These are phyloP conservation scores for Pilaira anomala DNA, from an alignment of 192 early-diverging fungal genomes.

Conservation along the genomic window DNA sequence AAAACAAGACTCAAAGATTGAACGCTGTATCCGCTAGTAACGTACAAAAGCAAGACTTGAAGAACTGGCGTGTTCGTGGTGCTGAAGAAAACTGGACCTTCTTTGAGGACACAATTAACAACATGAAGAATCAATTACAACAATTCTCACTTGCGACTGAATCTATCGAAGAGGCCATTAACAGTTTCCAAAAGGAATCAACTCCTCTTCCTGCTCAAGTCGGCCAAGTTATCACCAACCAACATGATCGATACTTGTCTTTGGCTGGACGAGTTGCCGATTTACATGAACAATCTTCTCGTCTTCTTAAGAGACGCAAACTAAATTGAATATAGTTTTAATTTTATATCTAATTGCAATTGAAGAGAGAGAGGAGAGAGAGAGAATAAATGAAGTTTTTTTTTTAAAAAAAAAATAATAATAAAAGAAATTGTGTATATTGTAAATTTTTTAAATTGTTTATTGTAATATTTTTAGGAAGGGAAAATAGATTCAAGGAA, in stretches of 20 bases:
- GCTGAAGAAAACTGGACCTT: background rate
- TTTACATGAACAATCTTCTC: background rate
- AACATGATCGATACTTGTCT: background rate
- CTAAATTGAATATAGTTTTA: background rate
- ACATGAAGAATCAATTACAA: background rate
- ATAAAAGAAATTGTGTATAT: too few species aligned
- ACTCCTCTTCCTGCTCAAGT: background rate
- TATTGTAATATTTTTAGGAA: too few species aligned
- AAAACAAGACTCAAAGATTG: background rate
- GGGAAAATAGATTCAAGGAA: too few species aligned
- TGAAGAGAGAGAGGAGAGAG: too few species aligned
- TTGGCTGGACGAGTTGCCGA: conserved; percentile 3
- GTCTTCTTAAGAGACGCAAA: background rate
- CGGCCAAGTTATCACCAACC: background rate
- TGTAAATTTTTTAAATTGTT: too few species aligned
- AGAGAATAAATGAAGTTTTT: too few species aligned
- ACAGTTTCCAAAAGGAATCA: background rate
- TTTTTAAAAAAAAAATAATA: too few species aligned
- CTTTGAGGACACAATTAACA: background rate
- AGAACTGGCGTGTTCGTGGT: conserved; percentile 8
- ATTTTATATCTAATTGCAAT: too few species aligned
- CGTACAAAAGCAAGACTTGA: background rate
- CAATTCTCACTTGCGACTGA: background rate
- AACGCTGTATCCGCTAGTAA: background rate
- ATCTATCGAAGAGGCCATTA: background rate